Conservation (phyloP, 257 asterid genomes). For the Nicotiana noctiflora region DNA sequence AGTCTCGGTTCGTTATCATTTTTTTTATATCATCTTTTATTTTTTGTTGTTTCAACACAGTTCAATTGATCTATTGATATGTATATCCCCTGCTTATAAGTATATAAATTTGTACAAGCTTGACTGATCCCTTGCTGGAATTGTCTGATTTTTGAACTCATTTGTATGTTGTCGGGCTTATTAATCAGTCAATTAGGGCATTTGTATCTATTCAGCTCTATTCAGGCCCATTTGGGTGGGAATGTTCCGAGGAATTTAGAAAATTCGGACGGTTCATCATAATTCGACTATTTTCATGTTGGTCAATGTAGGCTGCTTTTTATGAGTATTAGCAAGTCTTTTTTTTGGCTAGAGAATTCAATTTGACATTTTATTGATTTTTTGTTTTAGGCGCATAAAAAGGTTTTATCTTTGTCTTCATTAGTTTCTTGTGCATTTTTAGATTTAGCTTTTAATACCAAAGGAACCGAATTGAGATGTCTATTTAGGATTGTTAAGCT, state of each 20-base stretch:
- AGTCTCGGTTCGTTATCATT: constrained; percentile 60
- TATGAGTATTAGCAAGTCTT: not conserved
- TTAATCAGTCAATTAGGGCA: no score
- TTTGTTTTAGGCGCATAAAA: not conserved
- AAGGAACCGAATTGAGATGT: not conserved
- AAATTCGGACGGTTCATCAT: not conserved
- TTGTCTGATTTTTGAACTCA: no score
- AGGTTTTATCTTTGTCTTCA: not conserved
- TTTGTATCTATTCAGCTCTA: no score
- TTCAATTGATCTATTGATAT: not conserved
- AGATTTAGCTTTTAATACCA: not conserved
- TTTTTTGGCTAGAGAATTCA: not conserved
- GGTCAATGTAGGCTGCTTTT: not conserved
- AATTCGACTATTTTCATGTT: no score
- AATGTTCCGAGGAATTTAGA: not conserved
- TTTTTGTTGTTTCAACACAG: not conserved
- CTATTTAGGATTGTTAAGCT: not conserved
- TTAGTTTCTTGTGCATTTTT: not conserved
- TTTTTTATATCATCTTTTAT: not conserved
- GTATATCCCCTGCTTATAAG: no score
- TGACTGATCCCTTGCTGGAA: not conserved
- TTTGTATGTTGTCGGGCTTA: not conserved
- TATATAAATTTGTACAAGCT: no score
- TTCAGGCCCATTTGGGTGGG: not conserved
- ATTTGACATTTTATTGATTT: not conserved